Conservation (phyloP, 495 filamentous ascomycete genomes). For the Penicillium lividum region DNA sequence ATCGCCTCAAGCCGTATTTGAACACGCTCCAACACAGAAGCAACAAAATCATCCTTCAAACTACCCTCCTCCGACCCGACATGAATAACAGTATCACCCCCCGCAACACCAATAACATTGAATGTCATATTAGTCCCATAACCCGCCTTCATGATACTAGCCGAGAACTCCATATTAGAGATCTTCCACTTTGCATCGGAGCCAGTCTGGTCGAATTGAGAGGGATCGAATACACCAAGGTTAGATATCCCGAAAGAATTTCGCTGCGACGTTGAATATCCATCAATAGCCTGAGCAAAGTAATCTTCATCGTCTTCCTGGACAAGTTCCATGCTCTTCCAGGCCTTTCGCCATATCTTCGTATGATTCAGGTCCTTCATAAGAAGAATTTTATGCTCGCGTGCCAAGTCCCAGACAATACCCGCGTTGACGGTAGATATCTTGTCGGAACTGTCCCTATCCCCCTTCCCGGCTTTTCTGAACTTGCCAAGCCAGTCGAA, state of each 20-base stretch:
- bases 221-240: neutral
- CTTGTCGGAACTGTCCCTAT: too few species aligned
- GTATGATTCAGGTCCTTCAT: neutral
- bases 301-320: slow-evolving; percentile 9
- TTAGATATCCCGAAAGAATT: neutral
- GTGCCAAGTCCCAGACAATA: too few species aligned
- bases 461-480: too few species aligned
- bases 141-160: neutral
- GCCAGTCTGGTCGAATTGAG: neutral
- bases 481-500: too few species aligned
- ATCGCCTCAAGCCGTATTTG: too few species aligned
- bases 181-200: neutral
- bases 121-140: slow-evolving; percentile 1
- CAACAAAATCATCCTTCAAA: too few species aligned
- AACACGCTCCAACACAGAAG: too few species aligned
- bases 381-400: too few species aligned
- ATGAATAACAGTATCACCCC: slow-evolving; percentile 2
- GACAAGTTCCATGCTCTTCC: slow-evolving; percentile 2
- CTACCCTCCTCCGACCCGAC: neutral
- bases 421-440: too few species aligned
- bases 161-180: slow-evolving; percentile 4
- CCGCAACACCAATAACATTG: slow-evolving; percentile 2
- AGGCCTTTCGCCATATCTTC: slow-evolving; percentile 1
- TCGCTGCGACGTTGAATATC: neutral
- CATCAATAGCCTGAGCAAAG: neutral